Percentiles rank a stretch among this genome's conserved stretches.
These are phyloP conservation scores for Sclerotinia spermophila DNA, from an alignment of 2,329 filamentous ascomycete genomes.

Conservation along the genomic window DNA sequence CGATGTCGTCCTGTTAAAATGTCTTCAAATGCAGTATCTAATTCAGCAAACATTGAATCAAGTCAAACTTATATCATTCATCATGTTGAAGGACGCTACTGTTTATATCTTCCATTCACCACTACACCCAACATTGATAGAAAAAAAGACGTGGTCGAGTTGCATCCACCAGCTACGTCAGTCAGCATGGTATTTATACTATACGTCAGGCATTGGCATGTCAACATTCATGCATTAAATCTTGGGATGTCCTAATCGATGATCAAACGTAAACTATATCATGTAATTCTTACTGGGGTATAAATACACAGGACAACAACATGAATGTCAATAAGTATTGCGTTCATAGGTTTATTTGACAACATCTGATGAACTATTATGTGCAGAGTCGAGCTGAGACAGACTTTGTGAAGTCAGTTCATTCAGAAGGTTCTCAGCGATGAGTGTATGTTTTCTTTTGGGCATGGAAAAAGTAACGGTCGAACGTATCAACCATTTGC, in stretches of 20 bases:
- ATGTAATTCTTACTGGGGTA: background rate
- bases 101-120: background rate
- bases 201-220: background rate
- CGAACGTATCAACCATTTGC: background rate
- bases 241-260: background rate
- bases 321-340: background rate
- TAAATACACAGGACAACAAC: background rate
- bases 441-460: background rate
- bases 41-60: background rate
- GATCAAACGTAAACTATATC: conserved; percentile 16
- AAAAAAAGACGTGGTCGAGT: background rate
- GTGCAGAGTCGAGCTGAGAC: background rate
- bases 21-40: background rate
- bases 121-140: background rate
- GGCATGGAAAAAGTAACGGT: background rate
- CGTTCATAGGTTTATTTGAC: background rate
- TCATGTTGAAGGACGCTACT: background rate
- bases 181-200: background rate
- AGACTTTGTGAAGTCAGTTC: background rate
- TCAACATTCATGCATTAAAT: conserved; percentile 7
- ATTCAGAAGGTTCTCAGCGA: background rate
- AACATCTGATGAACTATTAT: background rate
- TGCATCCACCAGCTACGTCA: conserved; percentile 8
- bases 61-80: background rate
- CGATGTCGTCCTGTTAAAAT: background rate